Evolutionary conservation across 495 filamentous ascomycete genomes (phyloP), one percentile per base, ranked within the genome.

Genomic region (Aspergillus nidulans): DNA sequence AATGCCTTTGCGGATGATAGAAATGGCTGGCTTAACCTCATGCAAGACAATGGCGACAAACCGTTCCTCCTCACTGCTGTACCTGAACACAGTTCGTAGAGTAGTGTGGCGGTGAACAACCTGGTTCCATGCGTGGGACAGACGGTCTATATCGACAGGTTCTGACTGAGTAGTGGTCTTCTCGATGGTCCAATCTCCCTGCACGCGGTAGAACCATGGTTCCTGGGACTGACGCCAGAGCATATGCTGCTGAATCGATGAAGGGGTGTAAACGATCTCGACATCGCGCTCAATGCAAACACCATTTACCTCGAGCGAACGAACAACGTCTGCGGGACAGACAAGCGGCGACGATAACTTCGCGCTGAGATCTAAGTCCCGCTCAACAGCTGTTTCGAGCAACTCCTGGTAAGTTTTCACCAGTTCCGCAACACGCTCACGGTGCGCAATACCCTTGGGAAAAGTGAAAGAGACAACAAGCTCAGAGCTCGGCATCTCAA

Each of bases 21-120:
- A 4, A 23, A 42, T 28, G n/a, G 15, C n/a, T 3, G 49, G 49
- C 21, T 21, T n/a, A 19, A 52, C 50, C 4, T 41, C 26, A 6
- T 39, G 36, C 10, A 52, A 26, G 5, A 52, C 50, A 16, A 52
- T 25, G 1, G 50, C 39, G 23, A 52, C 18, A 21, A 40, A 52
- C n/a, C 42, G 23, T 8, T 52, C 38, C 16, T 32, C 12, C 5
- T 43, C 39, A 15, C 19, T 10, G 26, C 50, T 52, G 13, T 43
- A 52, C n/a, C 21, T 25, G 13, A 30, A 52, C 5, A 44, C 40
- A 2, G 50, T 52, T 25, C 50, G 39, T 13, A 52, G 50, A 15
- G 50, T 52, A 19, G 50, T 34, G 21, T 52, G 39, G n/a, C 39
- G 50, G 13, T 44, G 50, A 8, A 52, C 50, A 3, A 52, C 50